Conservation (phyloP, 306 rosid species). For the Quercus mongolica region DNA sequence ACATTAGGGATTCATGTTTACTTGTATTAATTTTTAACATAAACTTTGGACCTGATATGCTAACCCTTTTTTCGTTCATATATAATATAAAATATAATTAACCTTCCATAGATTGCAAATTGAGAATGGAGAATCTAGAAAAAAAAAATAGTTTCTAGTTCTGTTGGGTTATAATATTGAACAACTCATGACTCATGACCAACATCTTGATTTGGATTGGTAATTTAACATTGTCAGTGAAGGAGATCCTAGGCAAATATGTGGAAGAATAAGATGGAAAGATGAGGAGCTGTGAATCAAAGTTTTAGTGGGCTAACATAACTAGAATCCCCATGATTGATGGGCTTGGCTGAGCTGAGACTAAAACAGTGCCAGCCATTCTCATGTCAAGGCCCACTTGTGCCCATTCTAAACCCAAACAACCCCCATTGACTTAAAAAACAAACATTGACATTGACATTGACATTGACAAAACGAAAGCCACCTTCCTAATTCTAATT, state of each 20-base stretch:
- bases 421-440: not conserved
- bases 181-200: not conserved
- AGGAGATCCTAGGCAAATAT: too few species aligned
- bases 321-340: too few species aligned
- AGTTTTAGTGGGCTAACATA: too few species aligned
- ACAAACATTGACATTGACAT: not conserved
- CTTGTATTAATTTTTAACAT: not conserved
- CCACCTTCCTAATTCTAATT: too few species aligned
- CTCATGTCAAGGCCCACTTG: not conserved
- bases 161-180: not conserved
- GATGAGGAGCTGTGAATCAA: too few species aligned
- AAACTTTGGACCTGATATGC: not conserved
- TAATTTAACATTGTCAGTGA: too few species aligned
- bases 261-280: too few species aligned
- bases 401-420: not conserved
- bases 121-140: not conserved
- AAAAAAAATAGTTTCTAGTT: not conserved
- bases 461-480: not conserved
- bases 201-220: too few species aligned
- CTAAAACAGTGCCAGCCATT: not conserved
- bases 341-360: too few species aligned
- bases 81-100: not conserved
- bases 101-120: not conserved
- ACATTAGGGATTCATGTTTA: too few species aligned
- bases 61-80: not conserved